Evolutionary conservation across 164 flowering plant species (phyloP).

Genomic region (Vitis rotundifolia): DNA sequence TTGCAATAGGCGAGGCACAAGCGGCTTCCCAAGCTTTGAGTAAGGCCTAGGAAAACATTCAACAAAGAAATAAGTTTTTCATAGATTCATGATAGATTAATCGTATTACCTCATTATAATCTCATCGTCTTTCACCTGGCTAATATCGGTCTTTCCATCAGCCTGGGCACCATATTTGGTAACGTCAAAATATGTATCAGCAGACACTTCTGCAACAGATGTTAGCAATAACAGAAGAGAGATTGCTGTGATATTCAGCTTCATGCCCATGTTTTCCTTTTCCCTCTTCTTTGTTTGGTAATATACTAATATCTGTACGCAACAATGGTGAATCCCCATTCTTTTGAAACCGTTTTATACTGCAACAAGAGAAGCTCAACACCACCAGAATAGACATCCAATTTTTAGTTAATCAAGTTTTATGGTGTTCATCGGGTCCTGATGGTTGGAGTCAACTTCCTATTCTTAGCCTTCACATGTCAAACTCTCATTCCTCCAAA

Average conservation of each 20-base stretch:
- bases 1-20: neutral
- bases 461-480: too few relatives aligned
- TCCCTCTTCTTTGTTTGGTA: neutral
- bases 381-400: too few relatives aligned
- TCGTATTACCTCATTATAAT: neutral
- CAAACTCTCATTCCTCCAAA: too few relatives aligned
- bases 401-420: too few relatives aligned
- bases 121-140: neutral
- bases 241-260: neutral
- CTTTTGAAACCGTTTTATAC: too few relatives aligned
- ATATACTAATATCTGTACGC: neutral
- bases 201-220: neutral
- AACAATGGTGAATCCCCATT: too few relatives aligned
- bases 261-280: neutral
- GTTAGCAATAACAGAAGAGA: neutral
- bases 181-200: neutral
- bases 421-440: too few relatives aligned
- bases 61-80: neutral
- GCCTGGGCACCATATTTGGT: constrained; percentile 10
- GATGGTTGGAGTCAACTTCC: too few relatives aligned
- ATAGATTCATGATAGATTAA: neutral
- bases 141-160: neutral
- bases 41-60: neutral
- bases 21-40: neutral
- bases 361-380: too few relatives aligned